Evolutionary conservation across 208 protist genomes (phyloP).

Genomic region (Crithidia sp.): DNA sequence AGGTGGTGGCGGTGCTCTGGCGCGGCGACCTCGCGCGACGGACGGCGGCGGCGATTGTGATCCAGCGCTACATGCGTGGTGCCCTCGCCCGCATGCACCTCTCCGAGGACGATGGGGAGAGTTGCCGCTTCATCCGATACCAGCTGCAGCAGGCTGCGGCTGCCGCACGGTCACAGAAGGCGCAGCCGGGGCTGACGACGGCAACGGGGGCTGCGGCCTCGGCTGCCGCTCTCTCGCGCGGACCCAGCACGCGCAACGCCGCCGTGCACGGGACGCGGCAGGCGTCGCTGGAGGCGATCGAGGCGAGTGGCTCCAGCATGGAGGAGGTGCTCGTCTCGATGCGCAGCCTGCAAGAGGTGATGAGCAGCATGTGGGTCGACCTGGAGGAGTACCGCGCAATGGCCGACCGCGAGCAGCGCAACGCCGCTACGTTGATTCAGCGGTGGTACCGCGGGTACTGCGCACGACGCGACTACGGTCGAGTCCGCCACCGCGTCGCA

Average conservation of each 20-base stretch:
- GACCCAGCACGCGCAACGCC: neutral
- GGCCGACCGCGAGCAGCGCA: conserved; percentile 44
- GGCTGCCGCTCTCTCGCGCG: neutral
- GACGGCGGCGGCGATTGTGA: conserved; percentile 53
- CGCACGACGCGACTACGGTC: conserved; percentile 54
- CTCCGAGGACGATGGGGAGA: conserved; percentile 32
- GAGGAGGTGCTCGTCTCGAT: conserved; percentile 59
- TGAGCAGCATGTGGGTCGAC: conserved; percentile 71
- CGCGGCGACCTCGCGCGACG: conserved; percentile 62
- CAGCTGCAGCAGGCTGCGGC: conserved; percentile 34
- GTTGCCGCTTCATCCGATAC: conserved; percentile 46
- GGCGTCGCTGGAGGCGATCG: conserved; percentile 21
- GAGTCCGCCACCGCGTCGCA: conserved; percentile 30
- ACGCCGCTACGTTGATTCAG: conserved; percentile 79
- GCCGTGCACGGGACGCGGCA: conserved; percentile 2
- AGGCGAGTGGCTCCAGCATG: conserved; percentile 34
- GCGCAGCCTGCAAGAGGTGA: conserved; percentile 53
- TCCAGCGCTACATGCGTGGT: conserved; percentile 68
- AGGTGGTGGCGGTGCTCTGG: conserved; percentile 76
- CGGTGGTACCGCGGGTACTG: conserved; percentile 72
- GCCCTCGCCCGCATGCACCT: conserved; percentile 56
- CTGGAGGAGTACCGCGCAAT: conserved; percentile 67
- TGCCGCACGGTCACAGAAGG: neutral
- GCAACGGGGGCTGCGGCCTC: neutral
- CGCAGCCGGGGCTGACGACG: neutral